Conservation (phyloP, 2,329 filamentous ascomycete genomes). For the Microsporum audouinii region DNA sequence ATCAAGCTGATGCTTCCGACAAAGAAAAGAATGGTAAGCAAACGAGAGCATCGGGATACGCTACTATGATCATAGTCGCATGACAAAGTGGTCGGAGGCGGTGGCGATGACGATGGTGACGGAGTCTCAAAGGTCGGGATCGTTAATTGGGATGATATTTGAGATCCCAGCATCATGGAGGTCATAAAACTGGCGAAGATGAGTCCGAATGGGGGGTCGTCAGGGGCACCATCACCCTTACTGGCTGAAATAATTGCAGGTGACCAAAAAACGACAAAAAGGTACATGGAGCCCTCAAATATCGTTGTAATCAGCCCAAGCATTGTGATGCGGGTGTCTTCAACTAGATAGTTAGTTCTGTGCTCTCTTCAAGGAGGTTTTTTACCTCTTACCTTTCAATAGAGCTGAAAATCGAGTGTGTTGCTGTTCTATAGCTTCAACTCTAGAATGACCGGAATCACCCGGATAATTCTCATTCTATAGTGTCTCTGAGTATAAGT, state of each 20-base stretch:
- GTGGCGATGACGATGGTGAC: neutral
- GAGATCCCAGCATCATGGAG: conserved; percentile 48
- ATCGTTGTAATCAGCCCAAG: conserved; percentile 40
- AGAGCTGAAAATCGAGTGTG: neutral
- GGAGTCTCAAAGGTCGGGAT: neutral
- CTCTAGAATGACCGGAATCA: neutral
- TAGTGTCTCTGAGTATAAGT: neutral
- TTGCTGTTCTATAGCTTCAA: neutral
- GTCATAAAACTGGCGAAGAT: conserved; percentile 41
- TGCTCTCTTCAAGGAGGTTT: neutral
- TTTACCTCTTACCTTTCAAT: neutral
- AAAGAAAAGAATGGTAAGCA: conserved; percentile 31
- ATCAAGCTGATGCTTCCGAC: conserved; percentile 32
- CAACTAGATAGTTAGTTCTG: neutral
- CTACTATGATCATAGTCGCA: conserved; percentile 16
- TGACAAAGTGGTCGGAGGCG: neutral
- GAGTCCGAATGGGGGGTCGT: conserved; percentile 37
- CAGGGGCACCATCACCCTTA: conserved; percentile 9
- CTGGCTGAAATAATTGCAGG: conserved; percentile 41
- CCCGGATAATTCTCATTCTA: neutral
- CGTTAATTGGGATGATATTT: conserved; percentile 38
- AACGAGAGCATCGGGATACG: conserved; percentile 23
- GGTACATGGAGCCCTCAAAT: conserved; percentile 52
- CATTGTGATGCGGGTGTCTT: conserved; percentile 40
- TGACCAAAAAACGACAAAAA: conserved; percentile 54